phyloP scores from a whole-genome alignment of 2,329 filamentous ascomycete species.

The Neonectria ditissima region DNA sequence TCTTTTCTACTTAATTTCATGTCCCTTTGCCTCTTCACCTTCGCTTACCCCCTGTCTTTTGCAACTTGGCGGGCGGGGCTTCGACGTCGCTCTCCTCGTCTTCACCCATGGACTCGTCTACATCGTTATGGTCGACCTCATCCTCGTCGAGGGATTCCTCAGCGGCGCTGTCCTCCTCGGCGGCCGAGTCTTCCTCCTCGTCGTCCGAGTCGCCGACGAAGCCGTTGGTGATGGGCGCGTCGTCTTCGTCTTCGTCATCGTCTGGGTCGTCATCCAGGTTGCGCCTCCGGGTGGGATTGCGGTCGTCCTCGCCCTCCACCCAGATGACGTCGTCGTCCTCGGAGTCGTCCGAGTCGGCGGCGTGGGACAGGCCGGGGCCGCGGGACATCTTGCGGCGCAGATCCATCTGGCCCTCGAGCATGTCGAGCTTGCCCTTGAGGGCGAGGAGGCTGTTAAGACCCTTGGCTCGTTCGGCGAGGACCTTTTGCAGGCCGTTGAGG shows the following conservation, averaged over 20 bases:
- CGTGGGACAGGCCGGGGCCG: constrained; percentile 49
- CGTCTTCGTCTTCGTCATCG: constrained; percentile 67
- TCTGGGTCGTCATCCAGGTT: constrained; percentile 55
- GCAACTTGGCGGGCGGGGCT: constrained; percentile 59
- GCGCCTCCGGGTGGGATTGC: constrained; percentile 53
- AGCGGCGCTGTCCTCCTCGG: constrained; percentile 58
- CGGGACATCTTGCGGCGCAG: constrained; percentile 77
- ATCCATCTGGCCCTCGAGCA: constrained; percentile 90
- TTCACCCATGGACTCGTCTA: constrained; percentile 65
- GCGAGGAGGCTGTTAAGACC: constrained; percentile 85
- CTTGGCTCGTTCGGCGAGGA: constrained; percentile 86
- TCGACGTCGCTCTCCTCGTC: constrained; percentile 66
- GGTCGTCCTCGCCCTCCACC: constrained; percentile 85
- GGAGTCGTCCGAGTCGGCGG: constrained; percentile 61
- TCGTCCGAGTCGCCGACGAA: constrained; percentile 71
- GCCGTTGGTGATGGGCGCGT: constrained; percentile 66
- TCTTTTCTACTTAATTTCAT: constrained; percentile 29
- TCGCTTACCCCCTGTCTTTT: constrained; percentile 43
- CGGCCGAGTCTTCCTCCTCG: constrained; percentile 62
- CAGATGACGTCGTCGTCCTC: constrained; percentile 83
- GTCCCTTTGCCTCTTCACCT: constrained; percentile 30
- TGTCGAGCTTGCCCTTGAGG: constrained; percentile 94
- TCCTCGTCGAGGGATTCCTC: constrained; percentile 67
- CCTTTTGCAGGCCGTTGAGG: constrained; percentile 83
- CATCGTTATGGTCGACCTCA: constrained; percentile 70